These are phyloP conservation scores for Phytophthora tentaculata DNA, from an alignment of 352 stramenopile genomes.

Conservation along the genomic window DNA sequence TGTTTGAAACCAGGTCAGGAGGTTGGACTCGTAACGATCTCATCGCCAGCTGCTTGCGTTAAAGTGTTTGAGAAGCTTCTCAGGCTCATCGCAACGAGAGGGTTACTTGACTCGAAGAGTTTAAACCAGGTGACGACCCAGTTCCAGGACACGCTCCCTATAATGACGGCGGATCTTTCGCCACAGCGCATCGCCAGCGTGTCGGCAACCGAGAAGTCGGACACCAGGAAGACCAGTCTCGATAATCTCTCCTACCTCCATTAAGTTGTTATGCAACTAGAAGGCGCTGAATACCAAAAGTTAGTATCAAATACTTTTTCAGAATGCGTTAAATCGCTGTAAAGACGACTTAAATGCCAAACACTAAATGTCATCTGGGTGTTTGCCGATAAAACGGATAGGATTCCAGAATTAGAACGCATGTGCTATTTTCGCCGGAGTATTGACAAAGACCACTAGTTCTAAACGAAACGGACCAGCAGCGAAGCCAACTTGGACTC, in stretches of 20 bases:
- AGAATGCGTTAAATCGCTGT: too few relatives aligned
- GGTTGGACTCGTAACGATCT: slow-evolving; percentile 37
- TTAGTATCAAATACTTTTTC: too few relatives aligned
- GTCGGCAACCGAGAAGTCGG: slow-evolving; percentile 16
- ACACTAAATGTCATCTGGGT: too few relatives aligned
- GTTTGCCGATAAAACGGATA: not conserved
- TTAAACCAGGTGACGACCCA: slow-evolving; percentile 6
- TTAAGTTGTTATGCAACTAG: not conserved
- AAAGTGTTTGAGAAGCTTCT: slow-evolving; percentile 62
- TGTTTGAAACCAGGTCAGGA: slow-evolving; percentile 31
- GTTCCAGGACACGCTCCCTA: slow-evolving; percentile 28
- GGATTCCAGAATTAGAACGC: not conserved
- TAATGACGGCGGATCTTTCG: slow-evolving; percentile 21
- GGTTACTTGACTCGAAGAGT: slow-evolving; percentile 17
- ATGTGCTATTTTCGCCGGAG: not conserved
- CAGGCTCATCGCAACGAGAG: slow-evolving; percentile 53
- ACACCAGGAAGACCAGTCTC: slow-evolving; percentile 22
- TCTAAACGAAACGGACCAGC: not conserved
- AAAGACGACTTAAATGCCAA: too few relatives aligned
- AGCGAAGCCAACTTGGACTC: not conserved
- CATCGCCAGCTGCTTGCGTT: slow-evolving; percentile 39
- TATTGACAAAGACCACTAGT: not conserved
- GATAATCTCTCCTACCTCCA: slow-evolving; percentile 24
- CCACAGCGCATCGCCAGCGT: slow-evolving; percentile 10
- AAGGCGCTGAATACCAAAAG: too few relatives aligned